phyloP scores from a whole-genome alignment of 148 eudicot genomes.

The Vaccinium darrowii region DNA sequence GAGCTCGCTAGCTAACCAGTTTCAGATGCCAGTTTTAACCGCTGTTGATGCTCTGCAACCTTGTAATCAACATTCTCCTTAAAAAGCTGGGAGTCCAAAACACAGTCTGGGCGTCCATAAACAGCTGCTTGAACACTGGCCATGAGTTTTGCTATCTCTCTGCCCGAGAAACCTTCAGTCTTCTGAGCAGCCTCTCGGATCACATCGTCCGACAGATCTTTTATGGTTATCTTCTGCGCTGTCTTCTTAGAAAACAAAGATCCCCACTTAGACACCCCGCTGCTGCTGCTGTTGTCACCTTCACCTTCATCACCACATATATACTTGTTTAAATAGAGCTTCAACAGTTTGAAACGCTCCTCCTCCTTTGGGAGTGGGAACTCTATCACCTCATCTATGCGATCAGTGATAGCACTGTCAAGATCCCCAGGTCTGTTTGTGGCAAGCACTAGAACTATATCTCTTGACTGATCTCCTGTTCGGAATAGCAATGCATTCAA shows the following conservation, averaged over 20 bases:
- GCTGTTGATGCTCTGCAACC: slow-evolving; percentile 85
- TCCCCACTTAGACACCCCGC: slow-evolving; percentile 38
- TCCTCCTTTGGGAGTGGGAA: slow-evolving; percentile 93
- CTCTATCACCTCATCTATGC: slow-evolving; percentile 92
- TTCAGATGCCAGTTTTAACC: slow-evolving; percentile 62
- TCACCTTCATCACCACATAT: slow-evolving; percentile 31
- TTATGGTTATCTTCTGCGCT: slow-evolving; percentile 57
- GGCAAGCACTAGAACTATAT: slow-evolving; percentile 90
- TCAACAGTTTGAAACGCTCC: slow-evolving; percentile 79
- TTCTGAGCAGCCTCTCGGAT: slow-evolving; percentile 76
- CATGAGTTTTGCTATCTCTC: slow-evolving; percentile 93
- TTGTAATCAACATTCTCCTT: slow-evolving; percentile 88
- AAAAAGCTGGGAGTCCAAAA: slow-evolving; percentile 70
- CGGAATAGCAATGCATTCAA: slow-evolving; percentile 87
- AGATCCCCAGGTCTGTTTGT: slow-evolving; percentile 96
- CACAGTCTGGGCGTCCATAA: slow-evolving; percentile 83
- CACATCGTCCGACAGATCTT: slow-evolving; percentile 71
- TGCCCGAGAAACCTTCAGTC: slow-evolving; percentile 91
- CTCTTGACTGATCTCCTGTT: slow-evolving; percentile 96
- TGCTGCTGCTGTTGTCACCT: slow-evolving; percentile 9
- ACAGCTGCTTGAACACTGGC: slow-evolving; percentile 98
- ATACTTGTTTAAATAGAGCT: slow-evolving; percentile 77
- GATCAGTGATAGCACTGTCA: slow-evolving; percentile 85
- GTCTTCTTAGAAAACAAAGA: slow-evolving; percentile 40
- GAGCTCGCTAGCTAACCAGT: slow-evolving; percentile 27